phyloP scores from a whole-genome alignment of 169 alveolate genomes.

The Cryptosporidium baileyi region DNA sequence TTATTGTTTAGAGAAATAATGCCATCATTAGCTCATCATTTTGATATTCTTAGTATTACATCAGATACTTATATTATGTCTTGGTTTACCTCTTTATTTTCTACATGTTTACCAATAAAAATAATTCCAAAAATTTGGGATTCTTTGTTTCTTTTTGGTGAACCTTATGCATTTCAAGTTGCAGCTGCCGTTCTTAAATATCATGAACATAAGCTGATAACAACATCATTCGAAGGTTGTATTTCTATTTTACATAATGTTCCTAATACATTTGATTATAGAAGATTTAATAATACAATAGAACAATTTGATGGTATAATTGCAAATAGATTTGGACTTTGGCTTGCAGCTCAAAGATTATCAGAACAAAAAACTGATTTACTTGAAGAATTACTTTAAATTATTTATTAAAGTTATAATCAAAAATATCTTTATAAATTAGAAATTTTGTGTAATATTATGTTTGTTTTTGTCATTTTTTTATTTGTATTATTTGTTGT shows the following conservation, averaged over 20 bases:
- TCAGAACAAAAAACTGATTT: slow-evolving; percentile 52
- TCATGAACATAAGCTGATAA: slow-evolving; percentile 63
- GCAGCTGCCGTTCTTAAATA: slow-evolving; percentile 62
- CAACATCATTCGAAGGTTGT: slow-evolving; percentile 67
- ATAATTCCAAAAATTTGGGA: slow-evolving; percentile 64
- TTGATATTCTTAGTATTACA: slow-evolving; percentile 53
- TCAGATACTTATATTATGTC: slow-evolving; percentile 53
- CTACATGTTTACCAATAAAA: slow-evolving; percentile 44
- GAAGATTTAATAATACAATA: slow-evolving; percentile 16
- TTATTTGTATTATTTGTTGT: not conserved
- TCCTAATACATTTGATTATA: slow-evolving; percentile 37
- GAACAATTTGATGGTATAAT: slow-evolving; percentile 52
- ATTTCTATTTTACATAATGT: slow-evolving; percentile 55
- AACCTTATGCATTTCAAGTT: slow-evolving; percentile 69
- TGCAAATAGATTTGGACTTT: slow-evolving; percentile 42
- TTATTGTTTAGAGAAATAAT: slow-evolving; percentile 29
- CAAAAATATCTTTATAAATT: too few relatives aligned
- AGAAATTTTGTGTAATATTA: too few relatives aligned
- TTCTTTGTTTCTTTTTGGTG: slow-evolving; percentile 62
- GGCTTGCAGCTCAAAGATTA: slow-evolving; percentile 62
- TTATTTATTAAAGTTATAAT: too few relatives aligned
- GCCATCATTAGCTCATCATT: slow-evolving; percentile 60
- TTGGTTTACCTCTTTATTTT: slow-evolving; percentile 61
- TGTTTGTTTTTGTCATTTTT: not conserved
- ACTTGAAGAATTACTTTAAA: slow-evolving; percentile 51